Conservation (phyloP, 805 yeast species). For the Komagataella pastoris region DNA sequence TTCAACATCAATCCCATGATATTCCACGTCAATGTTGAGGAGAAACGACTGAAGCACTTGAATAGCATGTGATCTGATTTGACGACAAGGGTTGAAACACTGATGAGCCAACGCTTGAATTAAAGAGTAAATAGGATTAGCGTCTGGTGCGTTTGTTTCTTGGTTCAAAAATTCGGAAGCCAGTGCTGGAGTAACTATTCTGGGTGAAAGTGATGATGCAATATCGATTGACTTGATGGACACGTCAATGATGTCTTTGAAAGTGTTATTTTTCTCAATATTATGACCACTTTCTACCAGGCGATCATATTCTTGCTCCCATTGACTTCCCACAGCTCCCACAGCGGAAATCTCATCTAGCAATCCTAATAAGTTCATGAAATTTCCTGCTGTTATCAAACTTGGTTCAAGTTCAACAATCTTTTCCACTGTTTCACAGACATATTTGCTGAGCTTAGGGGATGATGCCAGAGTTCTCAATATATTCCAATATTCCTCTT, state of each 20-base stretch:
- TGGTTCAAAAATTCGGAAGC: conserved; percentile 16
- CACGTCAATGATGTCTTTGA: conserved; percentile 38
- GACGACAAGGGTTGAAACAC: conserved; percentile 79
- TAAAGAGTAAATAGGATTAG: conserved; percentile 40
- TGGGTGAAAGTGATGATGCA: conserved; percentile 36
- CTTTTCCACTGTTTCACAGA: conserved; percentile 33
- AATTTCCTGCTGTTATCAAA: conserved; percentile 34
- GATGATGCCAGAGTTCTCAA: conserved; percentile 30
- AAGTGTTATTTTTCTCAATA: conserved; percentile 27
- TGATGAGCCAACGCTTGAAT: conserved; percentile 81
- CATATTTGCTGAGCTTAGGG: conserved; percentile 23
- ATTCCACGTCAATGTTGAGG: conserved; percentile 21
- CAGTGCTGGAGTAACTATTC: conserved; percentile 20
- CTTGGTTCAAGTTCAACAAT: conserved; percentile 19
- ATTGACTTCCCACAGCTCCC: conserved; percentile 68
- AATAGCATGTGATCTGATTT: conserved; percentile 55
- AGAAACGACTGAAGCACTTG: conserved; percentile 40
- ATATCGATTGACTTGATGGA: conserved; percentile 51
- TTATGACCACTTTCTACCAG: conserved; percentile 28
- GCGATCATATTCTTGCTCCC: conserved; percentile 50
- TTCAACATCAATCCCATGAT: conserved; percentile 24
- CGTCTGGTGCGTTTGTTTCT: conserved; percentile 10
- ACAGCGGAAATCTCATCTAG: conserved; percentile 71
- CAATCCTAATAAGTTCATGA: conserved; percentile 54
- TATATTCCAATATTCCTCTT: conserved; percentile 34